phyloP scores from a whole-genome alignment of 2,329 filamentous ascomycete species.

The Nectriaceae sp. region DNA sequence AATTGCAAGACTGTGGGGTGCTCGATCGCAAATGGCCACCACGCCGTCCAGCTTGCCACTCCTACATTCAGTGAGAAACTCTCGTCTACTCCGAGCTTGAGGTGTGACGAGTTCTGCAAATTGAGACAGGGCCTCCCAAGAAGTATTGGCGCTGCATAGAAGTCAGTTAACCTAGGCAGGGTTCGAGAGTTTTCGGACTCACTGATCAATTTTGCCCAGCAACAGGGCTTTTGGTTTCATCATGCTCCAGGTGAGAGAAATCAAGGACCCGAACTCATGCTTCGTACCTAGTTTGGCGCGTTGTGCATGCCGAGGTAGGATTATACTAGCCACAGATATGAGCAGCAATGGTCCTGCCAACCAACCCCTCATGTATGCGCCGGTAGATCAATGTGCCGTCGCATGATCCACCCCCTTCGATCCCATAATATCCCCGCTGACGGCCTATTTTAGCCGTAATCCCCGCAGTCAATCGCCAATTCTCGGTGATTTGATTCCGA shows the following conservation, averaged over 20 bases:
- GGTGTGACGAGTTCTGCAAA: constrained; percentile 66
- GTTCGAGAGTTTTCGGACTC: constrained; percentile 10
- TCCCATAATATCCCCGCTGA: too few species aligned
- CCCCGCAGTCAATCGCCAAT: too few species aligned
- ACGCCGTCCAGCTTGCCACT: constrained; percentile 65
- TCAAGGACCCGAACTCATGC: too few species aligned
- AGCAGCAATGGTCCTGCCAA: too few species aligned
- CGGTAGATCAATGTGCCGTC: too few species aligned
- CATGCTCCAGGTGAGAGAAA: constrained; percentile 15
- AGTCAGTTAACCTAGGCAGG: constrained; percentile 33
- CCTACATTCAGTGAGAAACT: constrained; percentile 70
- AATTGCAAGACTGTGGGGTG: constrained; percentile 65
- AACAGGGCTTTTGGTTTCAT: constrained; percentile 35
- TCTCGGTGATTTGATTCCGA: too few species aligned
- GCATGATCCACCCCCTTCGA: too few species aligned
- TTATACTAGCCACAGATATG: too few species aligned
- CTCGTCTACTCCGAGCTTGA: constrained; percentile 57
- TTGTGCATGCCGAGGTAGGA: too few species aligned
- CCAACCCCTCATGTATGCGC: too few species aligned
- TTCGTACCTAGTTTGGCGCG: too few species aligned
- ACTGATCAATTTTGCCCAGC: constrained; percentile 41
- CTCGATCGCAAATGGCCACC: constrained; percentile 59
- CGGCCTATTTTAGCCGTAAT: too few species aligned
- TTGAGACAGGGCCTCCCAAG: constrained; percentile 40
- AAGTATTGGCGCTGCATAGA: neutral